These are phyloP conservation scores for Sphaerosporella brunnea DNA, from an alignment of 495 filamentous ascomycete genomes.

Conservation along the genomic window DNA sequence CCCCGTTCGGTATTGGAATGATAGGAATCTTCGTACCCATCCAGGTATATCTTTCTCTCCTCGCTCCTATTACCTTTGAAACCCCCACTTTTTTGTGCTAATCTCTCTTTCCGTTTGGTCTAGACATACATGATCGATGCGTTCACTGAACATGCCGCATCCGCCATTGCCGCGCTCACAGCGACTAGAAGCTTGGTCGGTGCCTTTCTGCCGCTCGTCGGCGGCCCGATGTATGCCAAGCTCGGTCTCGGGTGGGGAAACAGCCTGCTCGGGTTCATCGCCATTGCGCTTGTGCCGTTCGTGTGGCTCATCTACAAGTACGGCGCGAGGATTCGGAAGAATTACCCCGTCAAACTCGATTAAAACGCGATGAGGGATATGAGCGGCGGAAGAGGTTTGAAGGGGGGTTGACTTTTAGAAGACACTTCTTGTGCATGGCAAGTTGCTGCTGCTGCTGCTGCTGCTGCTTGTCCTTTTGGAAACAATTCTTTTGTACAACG, in stretches of 20 bases:
- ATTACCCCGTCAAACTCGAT: slow-evolving; percentile 28
- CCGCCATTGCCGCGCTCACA: slow-evolving; percentile 37
- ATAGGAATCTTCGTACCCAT: slow-evolving; percentile 37
- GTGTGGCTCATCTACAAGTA: slow-evolving; percentile 36
- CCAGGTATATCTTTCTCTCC: slow-evolving; percentile 13
- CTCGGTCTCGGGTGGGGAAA: slow-evolving; percentile 45
- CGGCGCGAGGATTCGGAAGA: slow-evolving; percentile 34
- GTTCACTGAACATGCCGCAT: slow-evolving; percentile 43
- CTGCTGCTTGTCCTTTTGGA: no score
- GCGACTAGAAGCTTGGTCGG: slow-evolving; percentile 37
- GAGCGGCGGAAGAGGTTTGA: no score
- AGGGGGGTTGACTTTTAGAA: no score
- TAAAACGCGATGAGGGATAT: no score
- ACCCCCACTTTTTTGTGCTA: neutral
- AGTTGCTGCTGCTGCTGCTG: no score
- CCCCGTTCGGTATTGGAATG: slow-evolving; percentile 35
- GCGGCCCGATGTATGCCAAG: slow-evolving; percentile 34
- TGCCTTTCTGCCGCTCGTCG: slow-evolving; percentile 39
- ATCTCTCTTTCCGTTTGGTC: no score
- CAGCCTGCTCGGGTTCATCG: slow-evolving; percentile 38
- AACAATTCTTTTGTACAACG: no score
- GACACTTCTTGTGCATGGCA: no score
- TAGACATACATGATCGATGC: slow-evolving; percentile 41
- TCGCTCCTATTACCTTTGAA: neutral
- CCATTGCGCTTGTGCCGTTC: slow-evolving; percentile 34